Base-by-base conservation (phyloP, 176 grass and related monocot species). In the Thalia dealbata region DNA sequence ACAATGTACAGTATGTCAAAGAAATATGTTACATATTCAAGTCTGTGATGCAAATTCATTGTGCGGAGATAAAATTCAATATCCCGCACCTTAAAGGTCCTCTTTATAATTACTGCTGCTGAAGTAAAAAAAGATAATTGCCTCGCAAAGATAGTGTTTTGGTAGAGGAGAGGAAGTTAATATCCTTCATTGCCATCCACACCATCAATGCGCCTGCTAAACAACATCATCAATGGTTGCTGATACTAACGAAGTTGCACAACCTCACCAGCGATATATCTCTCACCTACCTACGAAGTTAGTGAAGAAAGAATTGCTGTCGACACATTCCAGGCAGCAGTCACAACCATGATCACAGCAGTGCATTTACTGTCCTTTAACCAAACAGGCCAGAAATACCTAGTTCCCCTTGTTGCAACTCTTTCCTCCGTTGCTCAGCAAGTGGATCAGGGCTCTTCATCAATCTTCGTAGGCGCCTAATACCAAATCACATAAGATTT, bases 391-490 rank as follows among this genome's bases (percentile, higher is more conserved):
- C 77, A 23, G 78, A 67, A 50, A 83, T 76, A 61, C 90, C 81
- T 43, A 80, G 56, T 41, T 92, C 85, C 48, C 78, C 86, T 81
- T 88, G 86, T 62, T 79, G 76, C 50, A 86, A 27, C 76, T 92
- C 89, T 79, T 83, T 92, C 41, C 81, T 65, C 26, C 81, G 78
- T 63, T 88, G 90, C 78, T 92, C 90, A 71, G 85, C 90, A 16
- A 92, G 76, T 74, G 90, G 90, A 73, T 92, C 90, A 46, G 86
- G 90, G 79, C 86, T 88, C 86, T 86, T 92, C 78, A 88, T 29
- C 73, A 79, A 79, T 30, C 89, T 82, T 81, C 72, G 80, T 32
- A 67, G 69, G 28, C 90, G 83, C 73, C 90, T 92, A 44, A 54
- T 70, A 65, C 82, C 72, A 54, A 73, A 78, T 74, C 12, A 74